Evolutionary conservation across 1,139 yeast species (phyloP).

Genomic region (Kodamaea fungicola): DNA sequence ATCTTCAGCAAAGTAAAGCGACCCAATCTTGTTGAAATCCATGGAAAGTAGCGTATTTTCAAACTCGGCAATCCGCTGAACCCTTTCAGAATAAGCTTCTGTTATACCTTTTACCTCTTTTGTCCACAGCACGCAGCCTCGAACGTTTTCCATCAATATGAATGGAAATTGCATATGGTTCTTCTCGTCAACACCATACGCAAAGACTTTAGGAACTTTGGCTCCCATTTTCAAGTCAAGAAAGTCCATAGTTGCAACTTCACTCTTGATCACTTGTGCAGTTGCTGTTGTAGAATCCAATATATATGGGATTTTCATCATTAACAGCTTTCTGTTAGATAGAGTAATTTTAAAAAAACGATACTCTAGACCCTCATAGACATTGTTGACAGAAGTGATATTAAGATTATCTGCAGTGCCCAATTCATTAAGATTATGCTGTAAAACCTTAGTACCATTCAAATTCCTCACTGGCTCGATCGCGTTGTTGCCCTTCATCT

Average conservation of each 20-base stretch:
- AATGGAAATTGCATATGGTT: too few relatives aligned
- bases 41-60: slow-evolving; percentile 58
- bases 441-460: slow-evolving; percentile 41
- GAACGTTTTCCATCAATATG: too few relatives aligned
- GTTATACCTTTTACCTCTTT: too few relatives aligned
- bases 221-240: too few relatives aligned
- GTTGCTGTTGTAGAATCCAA: slow-evolving; percentile 61
- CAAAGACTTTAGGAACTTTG: too few relatives aligned
- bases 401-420: too few relatives aligned
- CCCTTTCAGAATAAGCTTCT: too few relatives aligned
- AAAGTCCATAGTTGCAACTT: slow-evolving; percentile 46
- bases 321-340: slow-evolving; percentile 56
- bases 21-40: slow-evolving; percentile 70
- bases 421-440: slow-evolving; percentile 34
- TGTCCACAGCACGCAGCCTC: too few relatives aligned
- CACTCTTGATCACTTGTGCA: slow-evolving; percentile 70
- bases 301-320: slow-evolving; percentile 84
- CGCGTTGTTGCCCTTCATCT: slow-evolving; percentile 10
- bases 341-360: slow-evolving; percentile 72
- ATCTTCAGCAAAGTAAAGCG: slow-evolving; percentile 70
- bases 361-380: slow-evolving; percentile 92
- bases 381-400: slow-evolving; percentile 70
- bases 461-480: slow-evolving; percentile 19
- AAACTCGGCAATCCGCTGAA: too few relatives aligned
- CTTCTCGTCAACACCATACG: too few relatives aligned